These are phyloP conservation scores for Hydrangea macrophylla DNA, from an alignment of 148 eudicot species.

Conservation along the genomic window DNA sequence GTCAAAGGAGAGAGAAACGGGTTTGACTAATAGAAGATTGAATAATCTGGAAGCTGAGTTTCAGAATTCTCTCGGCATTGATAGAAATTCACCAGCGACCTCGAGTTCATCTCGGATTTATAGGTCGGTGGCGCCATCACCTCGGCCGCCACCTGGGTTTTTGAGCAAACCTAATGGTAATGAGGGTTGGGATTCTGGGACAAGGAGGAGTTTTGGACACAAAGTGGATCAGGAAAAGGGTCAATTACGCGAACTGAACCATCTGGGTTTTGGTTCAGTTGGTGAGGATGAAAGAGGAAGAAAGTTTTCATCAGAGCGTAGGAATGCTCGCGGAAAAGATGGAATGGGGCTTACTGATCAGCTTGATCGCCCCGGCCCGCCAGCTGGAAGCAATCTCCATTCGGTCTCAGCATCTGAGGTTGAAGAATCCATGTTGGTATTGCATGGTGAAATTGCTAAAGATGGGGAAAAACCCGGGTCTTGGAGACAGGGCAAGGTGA, in stretches of 20 bases:
- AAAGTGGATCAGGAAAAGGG: slow-evolving; percentile 36
- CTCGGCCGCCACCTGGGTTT: slow-evolving; percentile 67
- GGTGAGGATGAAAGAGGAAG: slow-evolving; percentile 28
- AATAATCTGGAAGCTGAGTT: slow-evolving; percentile 17
- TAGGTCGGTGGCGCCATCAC: slow-evolving; percentile 14
- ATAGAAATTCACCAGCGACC: slow-evolving; percentile 2
- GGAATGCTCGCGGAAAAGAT: slow-evolving; percentile 1
- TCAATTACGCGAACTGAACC: slow-evolving; percentile 30
- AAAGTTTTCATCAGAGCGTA: slow-evolving; percentile 10
- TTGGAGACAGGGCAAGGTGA: background rate
- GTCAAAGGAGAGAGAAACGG: background rate
- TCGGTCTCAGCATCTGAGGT: slow-evolving; percentile 46
- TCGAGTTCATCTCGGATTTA: slow-evolving; percentile 5
- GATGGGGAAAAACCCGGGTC: slow-evolving; percentile 5
- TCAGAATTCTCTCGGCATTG: slow-evolving; percentile 11
- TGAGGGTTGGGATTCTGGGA: slow-evolving; percentile 18
- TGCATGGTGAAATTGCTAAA: slow-evolving; percentile 33
- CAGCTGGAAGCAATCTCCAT: slow-evolving; percentile 43
- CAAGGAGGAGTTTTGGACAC: slow-evolving; percentile 25
- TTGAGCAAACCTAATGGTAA: slow-evolving; percentile 22
- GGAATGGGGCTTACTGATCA: slow-evolving; percentile 35
- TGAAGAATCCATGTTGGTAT: slow-evolving; percentile 47
- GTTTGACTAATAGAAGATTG: background rate
- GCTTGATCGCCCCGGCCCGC: slow-evolving; percentile 47
- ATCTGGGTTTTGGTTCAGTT: slow-evolving; percentile 19